These are phyloP conservation scores for Suhomyces vadensis DNA, from an alignment of 805 yeast genomes.

Conservation along the genomic window DNA sequence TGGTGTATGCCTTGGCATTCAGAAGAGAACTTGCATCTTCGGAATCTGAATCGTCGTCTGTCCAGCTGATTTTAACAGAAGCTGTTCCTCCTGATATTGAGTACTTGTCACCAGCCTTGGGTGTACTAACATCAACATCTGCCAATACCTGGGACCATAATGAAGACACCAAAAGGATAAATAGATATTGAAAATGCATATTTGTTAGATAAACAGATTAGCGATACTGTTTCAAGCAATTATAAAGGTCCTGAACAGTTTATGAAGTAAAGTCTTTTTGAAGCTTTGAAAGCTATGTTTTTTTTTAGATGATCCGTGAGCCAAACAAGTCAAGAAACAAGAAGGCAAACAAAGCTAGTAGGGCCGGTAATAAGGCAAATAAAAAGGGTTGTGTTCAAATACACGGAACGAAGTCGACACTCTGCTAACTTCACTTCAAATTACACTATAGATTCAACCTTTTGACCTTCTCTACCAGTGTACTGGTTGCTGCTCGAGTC, in stretches of 20 bases:
- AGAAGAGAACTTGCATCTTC: constrained; percentile 42
- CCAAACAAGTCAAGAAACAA: too few relatives aligned
- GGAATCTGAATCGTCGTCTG: constrained; percentile 59
- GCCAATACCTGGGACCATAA: constrained; percentile 30
- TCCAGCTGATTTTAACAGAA: constrained; percentile 37
- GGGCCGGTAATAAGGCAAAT: too few relatives aligned
- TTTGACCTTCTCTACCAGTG: background rate
- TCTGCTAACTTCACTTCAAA: background rate
- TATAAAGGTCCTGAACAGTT: background rate
- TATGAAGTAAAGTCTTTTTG: background rate
- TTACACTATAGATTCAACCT: background rate
- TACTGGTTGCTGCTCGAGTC: background rate
- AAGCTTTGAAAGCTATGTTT: too few relatives aligned
- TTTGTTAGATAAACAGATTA: background rate
- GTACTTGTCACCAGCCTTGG: constrained; percentile 39
- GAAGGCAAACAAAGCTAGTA: too few relatives aligned
- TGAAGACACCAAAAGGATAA: constrained; percentile 5
- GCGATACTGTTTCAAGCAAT: background rate
- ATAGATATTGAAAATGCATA: constrained; percentile 4
- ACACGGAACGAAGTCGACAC: too few relatives aligned
- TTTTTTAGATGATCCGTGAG: too few relatives aligned
- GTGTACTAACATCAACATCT: constrained; percentile 49
- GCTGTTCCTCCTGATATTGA: constrained; percentile 40
- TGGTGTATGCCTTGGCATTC: constrained; percentile 46
- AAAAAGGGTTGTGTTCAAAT: too few relatives aligned